A percentile compares a stretch with the other conserved stretches of the same genome.
These are phyloP conservation scores for Cladosporium sp. DNA, from an alignment of 2,329 filamentous ascomycete species.

Conservation along the genomic window DNA sequence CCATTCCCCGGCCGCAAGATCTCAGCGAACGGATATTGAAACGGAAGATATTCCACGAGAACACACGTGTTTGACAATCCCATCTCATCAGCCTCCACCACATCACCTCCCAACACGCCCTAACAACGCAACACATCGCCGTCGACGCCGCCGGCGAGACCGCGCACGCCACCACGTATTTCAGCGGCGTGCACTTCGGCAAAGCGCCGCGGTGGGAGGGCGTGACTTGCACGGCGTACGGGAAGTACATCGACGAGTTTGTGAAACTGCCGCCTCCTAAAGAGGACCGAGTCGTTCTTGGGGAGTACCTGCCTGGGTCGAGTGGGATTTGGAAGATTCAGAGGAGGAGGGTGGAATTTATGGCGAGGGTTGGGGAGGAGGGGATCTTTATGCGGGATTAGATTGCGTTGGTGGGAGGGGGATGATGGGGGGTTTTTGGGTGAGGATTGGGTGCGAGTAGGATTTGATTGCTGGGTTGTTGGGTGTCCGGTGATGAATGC, in stretches of 20 bases:
- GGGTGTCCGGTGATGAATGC: too few relatives aligned
- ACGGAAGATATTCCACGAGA: too few relatives aligned
- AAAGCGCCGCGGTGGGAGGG: slow-evolving; percentile 37
- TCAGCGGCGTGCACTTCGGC: slow-evolving; percentile 41
- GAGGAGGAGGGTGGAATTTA: slow-evolving; percentile 36
- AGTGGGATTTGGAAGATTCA: slow-evolving; percentile 39
- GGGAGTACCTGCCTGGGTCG: too few relatives aligned
- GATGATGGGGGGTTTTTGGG: too few relatives aligned
- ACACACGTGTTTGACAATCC: too few relatives aligned
- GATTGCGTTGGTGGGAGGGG: too few relatives aligned
- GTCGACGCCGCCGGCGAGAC: slow-evolving; percentile 29
- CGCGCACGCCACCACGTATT: slow-evolving; percentile 38
- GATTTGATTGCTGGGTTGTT: too few relatives aligned
- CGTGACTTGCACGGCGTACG: slow-evolving; percentile 36
- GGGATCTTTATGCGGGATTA: slow-evolving; percentile 29
- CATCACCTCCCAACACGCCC: slow-evolving; percentile 39
- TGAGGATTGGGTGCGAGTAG: too few relatives aligned
- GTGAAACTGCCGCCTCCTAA: slow-evolving; percentile 21
- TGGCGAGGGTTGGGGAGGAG: slow-evolving; percentile 32
- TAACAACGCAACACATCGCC: slow-evolving; percentile 40
- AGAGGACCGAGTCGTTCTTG: slow-evolving; percentile 20
- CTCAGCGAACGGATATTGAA: too few relatives aligned
- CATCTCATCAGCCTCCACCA: slow-evolving; percentile 32
- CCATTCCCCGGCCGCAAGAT: too few relatives aligned
- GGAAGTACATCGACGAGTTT: slow-evolving; percentile 38